Evolutionary conservation across 352 stramenopile species (phyloP).

Genomic region (Globisporangium yorkense): DNA sequence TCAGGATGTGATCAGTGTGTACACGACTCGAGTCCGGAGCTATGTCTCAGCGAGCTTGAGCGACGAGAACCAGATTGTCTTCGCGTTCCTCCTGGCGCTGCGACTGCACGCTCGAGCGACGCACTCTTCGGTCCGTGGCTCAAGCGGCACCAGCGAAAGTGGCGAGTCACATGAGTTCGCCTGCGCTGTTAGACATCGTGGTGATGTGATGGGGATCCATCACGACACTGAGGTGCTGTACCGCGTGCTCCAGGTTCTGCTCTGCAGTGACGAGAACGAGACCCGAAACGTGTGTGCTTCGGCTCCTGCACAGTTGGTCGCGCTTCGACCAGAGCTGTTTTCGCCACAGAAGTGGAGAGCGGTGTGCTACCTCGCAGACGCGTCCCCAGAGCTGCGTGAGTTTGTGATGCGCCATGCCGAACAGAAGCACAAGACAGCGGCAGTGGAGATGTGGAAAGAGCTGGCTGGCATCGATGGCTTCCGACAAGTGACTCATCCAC

Average conservation of each 20-base stretch:
- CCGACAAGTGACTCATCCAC: neutral
- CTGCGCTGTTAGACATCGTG: neutral
- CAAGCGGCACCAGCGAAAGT: neutral
- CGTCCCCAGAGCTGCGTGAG: slow-evolving; percentile 15
- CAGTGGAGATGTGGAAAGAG: slow-evolving; percentile 15
- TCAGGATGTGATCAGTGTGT: slow-evolving; percentile 15
- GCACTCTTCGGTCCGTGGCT: neutral
- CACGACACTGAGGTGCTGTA: slow-evolving; percentile 3
- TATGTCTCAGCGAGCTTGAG: slow-evolving; percentile 21
- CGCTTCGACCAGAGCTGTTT: slow-evolving; percentile 16
- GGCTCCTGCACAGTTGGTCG: slow-evolving; percentile 13
- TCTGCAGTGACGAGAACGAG: slow-evolving; percentile 8
- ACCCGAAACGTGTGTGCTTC: slow-evolving; percentile 3
- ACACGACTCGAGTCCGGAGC: slow-evolving; percentile 11
- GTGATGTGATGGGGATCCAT: neutral
- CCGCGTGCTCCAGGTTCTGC: slow-evolving; percentile 4
- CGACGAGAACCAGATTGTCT: slow-evolving; percentile 27
- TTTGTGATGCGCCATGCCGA: slow-evolving; percentile 22
- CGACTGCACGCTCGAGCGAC: slow-evolving; percentile 21
- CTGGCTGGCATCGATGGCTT: slow-evolving; percentile 7
- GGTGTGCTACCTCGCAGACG: slow-evolving; percentile 26
- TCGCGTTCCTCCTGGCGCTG: slow-evolving; percentile 33
- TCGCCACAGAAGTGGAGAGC: slow-evolving; percentile 16
- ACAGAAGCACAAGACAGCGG: neutral
- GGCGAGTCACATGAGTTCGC: neutral